Evolutionary conservation across 2,329 filamentous ascomycete species (phyloP).

Genomic region (Penicillium sumatraense): DNA sequence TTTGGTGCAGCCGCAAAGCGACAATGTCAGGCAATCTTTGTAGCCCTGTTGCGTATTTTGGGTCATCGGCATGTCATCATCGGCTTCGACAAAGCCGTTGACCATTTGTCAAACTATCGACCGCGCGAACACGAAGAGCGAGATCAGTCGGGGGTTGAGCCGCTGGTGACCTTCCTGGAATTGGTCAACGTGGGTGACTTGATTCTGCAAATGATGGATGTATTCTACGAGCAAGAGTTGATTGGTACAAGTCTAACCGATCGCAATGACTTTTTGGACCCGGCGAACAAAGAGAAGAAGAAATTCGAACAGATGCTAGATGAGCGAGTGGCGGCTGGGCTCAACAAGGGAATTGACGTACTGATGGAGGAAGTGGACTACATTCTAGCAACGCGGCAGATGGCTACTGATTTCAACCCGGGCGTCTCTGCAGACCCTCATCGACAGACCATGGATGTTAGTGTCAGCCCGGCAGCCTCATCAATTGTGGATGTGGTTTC

Average conservation of each 20-base stretch:
- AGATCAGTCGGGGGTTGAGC: slow-evolving; percentile 76
- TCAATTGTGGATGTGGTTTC: slow-evolving; percentile 84
- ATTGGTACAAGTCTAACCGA: slow-evolving; percentile 81
- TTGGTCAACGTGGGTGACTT: slow-evolving; percentile 97
- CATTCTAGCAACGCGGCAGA: slow-evolving; percentile 84
- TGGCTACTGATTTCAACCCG: slow-evolving; percentile 89
- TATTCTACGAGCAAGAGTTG: slow-evolving; percentile 97
- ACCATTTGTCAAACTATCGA: slow-evolving; percentile 88
- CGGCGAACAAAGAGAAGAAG: slow-evolving; percentile 92
- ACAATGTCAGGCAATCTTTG: slow-evolving; percentile 89
- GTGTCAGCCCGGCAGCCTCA: slow-evolving; percentile 77
- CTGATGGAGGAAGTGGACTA: slow-evolving; percentile 99
- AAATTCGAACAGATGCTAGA: slow-evolving; percentile 99
- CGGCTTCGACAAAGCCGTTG: slow-evolving; percentile 93
- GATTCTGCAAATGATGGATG: slow-evolving; percentile 98
- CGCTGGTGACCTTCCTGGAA: slow-evolving; percentile 93
- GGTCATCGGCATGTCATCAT: slow-evolving; percentile 84
- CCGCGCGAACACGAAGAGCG: slow-evolving; percentile 72
- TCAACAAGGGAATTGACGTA: slow-evolving; percentile 98
- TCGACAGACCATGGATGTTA: slow-evolving; percentile 48
- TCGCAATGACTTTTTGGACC: slow-evolving; percentile 91
- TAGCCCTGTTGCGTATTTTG: slow-evolving; percentile 79
- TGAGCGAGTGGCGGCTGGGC: slow-evolving; percentile 89
- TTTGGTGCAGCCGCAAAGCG: slow-evolving; percentile 81
- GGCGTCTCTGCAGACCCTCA: slow-evolving; percentile 41